Evolutionary conservation across 352 stramenopile genomes (phyloP).

Genomic region (Phytophthora chlamydospora): DNA sequence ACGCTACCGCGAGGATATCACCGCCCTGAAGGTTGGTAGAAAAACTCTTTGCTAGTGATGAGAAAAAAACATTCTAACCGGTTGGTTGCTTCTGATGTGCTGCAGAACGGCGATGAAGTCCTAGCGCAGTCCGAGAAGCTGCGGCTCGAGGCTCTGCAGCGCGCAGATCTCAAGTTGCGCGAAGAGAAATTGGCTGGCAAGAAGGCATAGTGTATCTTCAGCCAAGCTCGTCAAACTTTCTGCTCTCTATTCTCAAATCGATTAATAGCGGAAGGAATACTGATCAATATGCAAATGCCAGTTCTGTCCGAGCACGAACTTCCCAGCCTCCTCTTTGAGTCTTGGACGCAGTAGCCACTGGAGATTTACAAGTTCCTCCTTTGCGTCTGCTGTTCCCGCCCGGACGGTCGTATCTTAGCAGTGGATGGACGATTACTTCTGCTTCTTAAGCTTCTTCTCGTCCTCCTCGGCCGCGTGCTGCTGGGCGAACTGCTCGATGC

Average conservation of each 20-base stretch:
- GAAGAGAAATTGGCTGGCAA: constrained; percentile 17
- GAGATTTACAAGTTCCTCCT: constrained; percentile 1
- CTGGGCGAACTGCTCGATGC: constrained; percentile 91
- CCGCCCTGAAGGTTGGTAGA: constrained; percentile 50
- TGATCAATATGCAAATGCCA: constrained; percentile 30
- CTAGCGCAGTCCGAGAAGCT: constrained; percentile 75
- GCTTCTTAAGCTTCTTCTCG: constrained; percentile 86
- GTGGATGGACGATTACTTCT: constrained; percentile 40
- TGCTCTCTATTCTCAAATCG: constrained; percentile 39
- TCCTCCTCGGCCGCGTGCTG: constrained; percentile 89
- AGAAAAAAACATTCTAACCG: neutral
- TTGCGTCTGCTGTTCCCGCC: neutral
- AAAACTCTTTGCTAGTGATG: neutral
- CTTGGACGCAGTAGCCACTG: neutral
- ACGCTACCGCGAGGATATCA: constrained; percentile 67
- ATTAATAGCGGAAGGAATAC: constrained; percentile 30
- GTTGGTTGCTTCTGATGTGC: neutral
- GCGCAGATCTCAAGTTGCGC: constrained; percentile 55
- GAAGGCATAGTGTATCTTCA: constrained; percentile 5
- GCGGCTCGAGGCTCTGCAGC: constrained; percentile 71
- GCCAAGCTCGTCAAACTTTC: constrained; percentile 11
- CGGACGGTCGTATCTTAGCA: constrained; percentile 10
- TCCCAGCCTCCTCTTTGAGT: constrained; percentile 8
- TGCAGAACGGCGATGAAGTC: constrained; percentile 52
- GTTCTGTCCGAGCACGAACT: constrained; percentile 7